These are phyloP conservation scores for Salix caprea DNA, from an alignment of 345 rosid genomes.

Conservation along the genomic window DNA sequence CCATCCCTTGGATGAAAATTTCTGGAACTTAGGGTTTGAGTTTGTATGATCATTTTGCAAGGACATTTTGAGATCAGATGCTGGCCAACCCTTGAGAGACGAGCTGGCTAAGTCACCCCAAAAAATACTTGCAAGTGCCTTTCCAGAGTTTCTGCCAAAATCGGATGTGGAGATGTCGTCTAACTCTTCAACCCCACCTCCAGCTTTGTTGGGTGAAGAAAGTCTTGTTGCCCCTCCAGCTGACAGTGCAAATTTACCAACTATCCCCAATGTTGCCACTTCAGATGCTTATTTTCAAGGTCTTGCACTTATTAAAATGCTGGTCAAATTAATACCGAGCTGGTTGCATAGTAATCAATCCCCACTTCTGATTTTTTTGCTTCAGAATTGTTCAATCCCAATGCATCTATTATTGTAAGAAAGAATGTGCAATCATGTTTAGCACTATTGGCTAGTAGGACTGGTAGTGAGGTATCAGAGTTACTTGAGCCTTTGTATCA, in stretches of 20 bases:
- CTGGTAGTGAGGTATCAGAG: constrained; percentile 97
- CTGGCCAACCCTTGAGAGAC: constrained; percentile 91
- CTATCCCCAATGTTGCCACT: constrained; percentile 37
- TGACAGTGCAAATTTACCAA: constrained; percentile 51
- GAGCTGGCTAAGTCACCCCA: constrained; percentile 89
- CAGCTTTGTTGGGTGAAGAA: constrained; percentile 61
- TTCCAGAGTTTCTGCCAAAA: constrained; percentile 74
- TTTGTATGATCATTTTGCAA: no score
- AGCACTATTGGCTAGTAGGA: constrained; percentile 67
- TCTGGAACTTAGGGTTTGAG: no score
- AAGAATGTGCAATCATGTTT: constrained; percentile 96
- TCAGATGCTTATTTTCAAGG: constrained; percentile 94
- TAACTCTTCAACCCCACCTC: constrained; percentile 55
- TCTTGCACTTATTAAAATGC: constrained; percentile 77
- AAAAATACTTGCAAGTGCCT: constrained; percentile 82
- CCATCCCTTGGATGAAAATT: no score
- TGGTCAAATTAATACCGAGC: constrained; percentile 82
- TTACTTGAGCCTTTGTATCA: constrained; percentile 90
- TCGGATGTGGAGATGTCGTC: constrained; percentile 48
- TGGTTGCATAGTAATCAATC: constrained; percentile 83
- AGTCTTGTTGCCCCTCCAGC: constrained; percentile 47
- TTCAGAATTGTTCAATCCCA: constrained; percentile 86
- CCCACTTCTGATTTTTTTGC: constrained; percentile 60
- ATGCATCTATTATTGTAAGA: constrained; percentile 77
- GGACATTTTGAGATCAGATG: constrained; percentile 78